Base-by-base conservation (phyloP, 2,329 filamentous ascomycete species). In the Aphanocladium album region DNA sequence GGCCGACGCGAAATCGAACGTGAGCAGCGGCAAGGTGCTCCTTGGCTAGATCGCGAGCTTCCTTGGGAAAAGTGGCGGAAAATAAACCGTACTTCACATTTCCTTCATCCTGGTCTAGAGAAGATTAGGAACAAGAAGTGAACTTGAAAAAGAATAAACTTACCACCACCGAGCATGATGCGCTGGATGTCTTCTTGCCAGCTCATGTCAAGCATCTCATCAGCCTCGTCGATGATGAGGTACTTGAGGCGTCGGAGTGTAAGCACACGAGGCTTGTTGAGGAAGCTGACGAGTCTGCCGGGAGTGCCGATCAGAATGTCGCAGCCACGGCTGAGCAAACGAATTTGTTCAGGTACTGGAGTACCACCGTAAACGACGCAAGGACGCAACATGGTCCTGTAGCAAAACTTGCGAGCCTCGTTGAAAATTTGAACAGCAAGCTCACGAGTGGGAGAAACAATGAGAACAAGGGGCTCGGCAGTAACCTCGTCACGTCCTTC, bases 401-500 rank as follows among this genome's bases (percentile, higher is more conserved):
- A 99, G 72, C 92, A 97, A 53, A 98, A 85, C 67, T 93, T 91
- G 64, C 95, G 89, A 27, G 91, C 88, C 72, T 98, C 93, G 64
- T 96, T 91, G 75, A 96, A 98, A 66, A 98, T 96, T 71, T 99
- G 95, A 2, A 92, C 89, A 0, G 92, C 91, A 5, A 99, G 77
- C 79, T 99, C 95, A 39, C 95, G 89, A 58, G 90, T 95, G 1
- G 95, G 95, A 12, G 85, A 88, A 23, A 99, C 83, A 58, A 99
- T 82, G 30, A 98, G 79, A 0, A 98, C 89, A 7, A 99, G 76
- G 5, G 95, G 95, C 78, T 98, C 93, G 8, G 92, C 93, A 47
- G 85, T 84, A 43, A 90, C 83, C 21, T 67, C 69, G 17, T 79
- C 74, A 2, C 74, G 33, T 1, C 76, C 76, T 2, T 81, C 74